These are phyloP conservation scores for Dothistroma septosporum DNA, from an alignment of 2,329 filamentous ascomycete genomes.

Conservation along the genomic window DNA sequence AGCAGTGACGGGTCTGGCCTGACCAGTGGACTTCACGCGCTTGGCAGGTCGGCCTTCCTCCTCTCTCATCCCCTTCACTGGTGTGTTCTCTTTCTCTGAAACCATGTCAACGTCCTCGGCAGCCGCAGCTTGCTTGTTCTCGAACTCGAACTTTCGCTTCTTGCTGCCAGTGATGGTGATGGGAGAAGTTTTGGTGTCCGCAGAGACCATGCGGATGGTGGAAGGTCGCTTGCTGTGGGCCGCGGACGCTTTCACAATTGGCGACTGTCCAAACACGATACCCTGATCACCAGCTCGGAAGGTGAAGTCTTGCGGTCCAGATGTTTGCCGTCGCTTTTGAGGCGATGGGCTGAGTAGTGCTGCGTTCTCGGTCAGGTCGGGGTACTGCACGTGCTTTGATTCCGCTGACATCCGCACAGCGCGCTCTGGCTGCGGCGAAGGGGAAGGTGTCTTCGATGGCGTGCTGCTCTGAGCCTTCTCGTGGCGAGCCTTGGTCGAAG, in stretches of 20 bases:
- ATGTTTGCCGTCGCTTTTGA: slow-evolving; percentile 35
- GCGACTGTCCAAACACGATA: slow-evolving; percentile 42
- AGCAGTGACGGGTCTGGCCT: slow-evolving; percentile 4
- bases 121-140: slow-evolving; percentile 23
- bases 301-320: slow-evolving; percentile 44
- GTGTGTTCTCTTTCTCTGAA: slow-evolving; percentile 44
- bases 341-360: slow-evolving; percentile 30
- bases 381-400: slow-evolving; percentile 16
- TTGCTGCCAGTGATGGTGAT: slow-evolving; percentile 31
- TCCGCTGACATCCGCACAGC: slow-evolving; percentile 5
- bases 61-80: slow-evolving; percentile 26
- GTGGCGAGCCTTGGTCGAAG: slow-evolving; percentile 47
- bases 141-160: slow-evolving; percentile 44
- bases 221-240: slow-evolving; percentile 31
- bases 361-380: slow-evolving; percentile 10
- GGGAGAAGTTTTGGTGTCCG: slow-evolving; percentile 27
- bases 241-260: slow-evolving; percentile 28
- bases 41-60: slow-evolving; percentile 26
- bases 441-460: slow-evolving; percentile 30
- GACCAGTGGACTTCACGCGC: slow-evolving; percentile 22
- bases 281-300: slow-evolving; percentile 43
- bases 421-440: slow-evolving; percentile 19
- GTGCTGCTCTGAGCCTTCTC: slow-evolving; percentile 27
- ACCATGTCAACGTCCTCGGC: slow-evolving; percentile 28
- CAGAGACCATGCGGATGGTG: slow-evolving; percentile 45